Base-by-base conservation (phyloP, 2,329 filamentous ascomycete genomes). In the Cladophialophora psammophila region DNA sequence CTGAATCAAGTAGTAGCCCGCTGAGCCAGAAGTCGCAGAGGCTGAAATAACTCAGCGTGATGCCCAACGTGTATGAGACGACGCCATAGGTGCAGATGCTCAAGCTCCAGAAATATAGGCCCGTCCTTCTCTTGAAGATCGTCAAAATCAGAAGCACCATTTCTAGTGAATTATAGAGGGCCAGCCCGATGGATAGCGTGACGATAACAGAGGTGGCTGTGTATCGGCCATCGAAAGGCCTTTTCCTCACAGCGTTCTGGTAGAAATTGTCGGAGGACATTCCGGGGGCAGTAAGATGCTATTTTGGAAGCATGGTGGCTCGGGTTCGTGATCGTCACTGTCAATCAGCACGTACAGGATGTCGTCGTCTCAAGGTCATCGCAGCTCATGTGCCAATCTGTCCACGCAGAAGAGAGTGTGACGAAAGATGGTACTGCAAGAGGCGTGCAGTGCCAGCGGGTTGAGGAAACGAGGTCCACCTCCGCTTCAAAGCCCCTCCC, bases 31-130 rank as follows among this genome's bases (percentile, higher is more conserved):
- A 52, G 48, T 57, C 42, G 35, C 60, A 42, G 68, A 80, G 66
- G 15, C 75, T 66, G 72, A 81, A 83, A 71, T 81, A 82, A 65
- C 81, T 82, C 67, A 84, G 73, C 36, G 84, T 65, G 68, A 83
- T 83, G 6, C 81, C 82, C 15, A 82, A 69, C 8, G 79, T 78
- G 71, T 84, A 81, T 3, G 80, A 77, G 3, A 82, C 72, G 50
- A 84, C 75, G 31, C 83, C 83, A 38, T 77, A 62, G 10, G 78
- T 77, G 13, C 80, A 79, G 3, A 82, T 78, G 5, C 80, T 66
- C 18, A 84, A 69, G 66, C 80, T 82, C 79, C 81, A 84, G 73
- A 85, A 85, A 74, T 85, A 85, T 31, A 84, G 76, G 5, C 82
- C 81, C 45, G 74, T 76, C 58, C 80, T 81, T 61, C 78, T 73